Conservation (phyloP, 1,139 yeast species). For the Taphrina populina region DNA sequence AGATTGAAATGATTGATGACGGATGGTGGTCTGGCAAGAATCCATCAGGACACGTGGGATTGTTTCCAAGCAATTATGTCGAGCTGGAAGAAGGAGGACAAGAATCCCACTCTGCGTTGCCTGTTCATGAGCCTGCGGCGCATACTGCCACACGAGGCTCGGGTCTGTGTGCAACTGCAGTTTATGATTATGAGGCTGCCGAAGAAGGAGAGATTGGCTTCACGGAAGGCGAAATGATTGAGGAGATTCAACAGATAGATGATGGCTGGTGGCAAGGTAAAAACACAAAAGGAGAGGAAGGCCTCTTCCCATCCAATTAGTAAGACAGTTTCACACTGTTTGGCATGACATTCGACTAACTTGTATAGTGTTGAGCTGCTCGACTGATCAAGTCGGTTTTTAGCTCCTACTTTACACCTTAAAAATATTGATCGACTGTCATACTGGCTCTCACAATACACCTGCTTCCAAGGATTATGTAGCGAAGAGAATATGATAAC, state of each 20-base stretch:
- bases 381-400: no score
- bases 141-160: conserved; percentile 40
- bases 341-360: not conserved
- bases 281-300: conserved; percentile 63
- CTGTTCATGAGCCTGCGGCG: conserved; percentile 41
- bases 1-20: conserved; percentile 67
- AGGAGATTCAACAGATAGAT: conserved; percentile 82
- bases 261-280: conserved; percentile 98
- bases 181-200: conserved; percentile 80
- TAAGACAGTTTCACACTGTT: not conserved
- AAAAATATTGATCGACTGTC: no score
- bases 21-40: conserved; percentile 84
- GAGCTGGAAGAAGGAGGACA: conserved; percentile 46
- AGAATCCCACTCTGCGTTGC: conserved; percentile 32
- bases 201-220: conserved; percentile 87
- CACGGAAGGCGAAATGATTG: conserved; percentile 75
- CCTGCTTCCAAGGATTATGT: no score
- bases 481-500: no score
- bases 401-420: no score
- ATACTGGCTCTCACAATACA: no score
- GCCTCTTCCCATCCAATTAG: conserved; percentile 67
- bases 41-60: conserved; percentile 57
- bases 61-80: conserved; percentile 75
- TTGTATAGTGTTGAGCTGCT: conserved; percentile 11
- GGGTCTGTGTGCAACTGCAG: conserved; percentile 59